A percentile compares a stretch with the other conserved stretches of the same genome.
These are phyloP conservation scores for Catunica adiposa DNA, from an alignment of 2,329 filamentous ascomycete genomes.

Conservation along the genomic window DNA sequence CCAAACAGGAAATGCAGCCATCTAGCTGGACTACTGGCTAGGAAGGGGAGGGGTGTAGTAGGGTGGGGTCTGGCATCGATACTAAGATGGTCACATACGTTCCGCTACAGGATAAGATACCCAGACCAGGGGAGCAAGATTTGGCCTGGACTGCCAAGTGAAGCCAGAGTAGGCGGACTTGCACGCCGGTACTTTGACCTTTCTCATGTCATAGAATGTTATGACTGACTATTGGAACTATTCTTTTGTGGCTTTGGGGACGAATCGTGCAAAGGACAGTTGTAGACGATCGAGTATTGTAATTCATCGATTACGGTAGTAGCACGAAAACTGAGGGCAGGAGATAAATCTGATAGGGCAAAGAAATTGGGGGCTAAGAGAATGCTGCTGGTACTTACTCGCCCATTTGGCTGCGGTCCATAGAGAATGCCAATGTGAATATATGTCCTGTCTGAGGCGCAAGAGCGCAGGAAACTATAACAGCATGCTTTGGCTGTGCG, in stretches of 20 bases:
- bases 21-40: neutral
- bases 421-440: slow-evolving; percentile 5
- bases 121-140: neutral
- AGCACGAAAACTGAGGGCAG: too few species aligned
- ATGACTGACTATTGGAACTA: neutral
- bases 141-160: neutral
- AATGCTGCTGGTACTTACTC: slow-evolving; percentile 7
- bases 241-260: slow-evolving; percentile 1
- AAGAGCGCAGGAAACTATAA: slow-evolving; percentile 3
- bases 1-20: neutral
- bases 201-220: neutral
- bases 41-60: too few species aligned
- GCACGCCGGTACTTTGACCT: neutral
- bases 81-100: neutral
- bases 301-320: too few species aligned
- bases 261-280: neutral
- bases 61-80: neutral
- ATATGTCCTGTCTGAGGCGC: neutral
- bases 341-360: neutral
- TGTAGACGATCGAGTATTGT: too few species aligned
- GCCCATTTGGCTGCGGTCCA: slow-evolving; percentile 10
- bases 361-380: neutral
- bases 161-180: neutral
- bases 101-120: neutral
- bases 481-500: slow-evolving; percentile 5